Conservation (phyloP, 768 basidiomycete genomes). For the Chalciporus sphaerocephalus region DNA sequence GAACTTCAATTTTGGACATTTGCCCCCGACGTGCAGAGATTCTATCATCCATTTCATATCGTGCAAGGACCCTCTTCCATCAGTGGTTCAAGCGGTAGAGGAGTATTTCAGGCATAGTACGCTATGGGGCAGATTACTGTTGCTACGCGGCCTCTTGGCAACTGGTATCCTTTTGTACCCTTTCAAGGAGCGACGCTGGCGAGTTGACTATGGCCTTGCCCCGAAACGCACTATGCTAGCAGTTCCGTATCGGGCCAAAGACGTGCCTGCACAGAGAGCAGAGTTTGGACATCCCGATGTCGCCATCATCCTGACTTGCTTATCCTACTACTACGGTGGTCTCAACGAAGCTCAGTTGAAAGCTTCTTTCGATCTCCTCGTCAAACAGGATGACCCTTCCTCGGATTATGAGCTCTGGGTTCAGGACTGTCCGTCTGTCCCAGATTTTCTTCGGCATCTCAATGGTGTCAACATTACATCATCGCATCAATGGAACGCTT, state of each 20-base stretch:
- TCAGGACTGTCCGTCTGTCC: slow-evolving; percentile 7
- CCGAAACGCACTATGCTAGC: slow-evolving; percentile 18
- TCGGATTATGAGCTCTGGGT: slow-evolving; percentile 22
- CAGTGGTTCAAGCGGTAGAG: neutral
- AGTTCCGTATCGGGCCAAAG: slow-evolving; percentile 29
- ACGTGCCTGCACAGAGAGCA: slow-evolving; percentile 21
- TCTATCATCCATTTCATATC: slow-evolving; percentile 11
- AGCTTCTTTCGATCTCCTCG: slow-evolving; percentile 14
- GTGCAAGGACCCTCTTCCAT: neutral
- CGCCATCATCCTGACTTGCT: slow-evolving; percentile 12
- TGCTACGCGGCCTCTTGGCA: slow-evolving; percentile 26
- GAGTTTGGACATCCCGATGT: slow-evolving; percentile 30
- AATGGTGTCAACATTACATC: slow-evolving; percentile 28
- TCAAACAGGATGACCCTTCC: slow-evolving; percentile 19
- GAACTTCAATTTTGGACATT: slow-evolving; percentile 8
- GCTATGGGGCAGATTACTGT: slow-evolving; percentile 14
- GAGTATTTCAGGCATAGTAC: neutral
- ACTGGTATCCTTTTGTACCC: slow-evolving; percentile 19
- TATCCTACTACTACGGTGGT: slow-evolving; percentile 27
- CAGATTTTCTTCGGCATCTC: slow-evolving; percentile 12
- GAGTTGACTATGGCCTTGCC: slow-evolving; percentile 25
- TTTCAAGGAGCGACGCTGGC: slow-evolving; percentile 25
- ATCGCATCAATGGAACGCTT: slow-evolving; percentile 8
- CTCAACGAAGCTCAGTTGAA: slow-evolving; percentile 17
- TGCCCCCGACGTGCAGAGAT: neutral